phyloP scores from a whole-genome alignment of 805 yeast genomes.

The Zygoascus tannicola region DNA sequence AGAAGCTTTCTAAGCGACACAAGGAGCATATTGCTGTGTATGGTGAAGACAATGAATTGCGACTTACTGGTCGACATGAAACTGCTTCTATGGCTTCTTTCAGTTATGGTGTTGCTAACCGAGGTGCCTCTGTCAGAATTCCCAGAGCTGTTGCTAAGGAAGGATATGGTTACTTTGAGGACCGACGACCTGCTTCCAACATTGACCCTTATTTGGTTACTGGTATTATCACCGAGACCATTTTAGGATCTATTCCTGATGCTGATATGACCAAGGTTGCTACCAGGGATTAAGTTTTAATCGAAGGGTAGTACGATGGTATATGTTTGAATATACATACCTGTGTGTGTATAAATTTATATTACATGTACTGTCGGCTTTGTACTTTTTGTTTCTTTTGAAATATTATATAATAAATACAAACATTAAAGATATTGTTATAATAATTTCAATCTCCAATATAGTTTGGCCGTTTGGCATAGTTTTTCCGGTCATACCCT shows the following conservation, averaged over 20 bases:
- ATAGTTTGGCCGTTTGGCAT: too few species aligned
- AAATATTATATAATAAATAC: background rate
- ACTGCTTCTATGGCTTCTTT: conserved; percentile 88
- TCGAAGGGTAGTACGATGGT: conserved; percentile 1
- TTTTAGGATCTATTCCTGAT: conserved; percentile 88
- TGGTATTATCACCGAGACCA: conserved; percentile 96
- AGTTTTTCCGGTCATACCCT: too few species aligned
- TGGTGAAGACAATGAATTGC: conserved; percentile 89
- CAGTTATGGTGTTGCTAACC: conserved; percentile 97
- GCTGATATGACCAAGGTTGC: conserved; percentile 81
- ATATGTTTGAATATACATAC: too few species aligned
- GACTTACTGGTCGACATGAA: conserved; percentile 98
- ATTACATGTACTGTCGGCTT: background rate
- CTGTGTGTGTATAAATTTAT: background rate
- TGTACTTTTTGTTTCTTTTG: background rate
- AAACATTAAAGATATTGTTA: too few species aligned
- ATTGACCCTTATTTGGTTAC: conserved; percentile 98
- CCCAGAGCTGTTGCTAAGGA: conserved; percentile 98
- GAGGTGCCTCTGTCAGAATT: conserved; percentile 98
- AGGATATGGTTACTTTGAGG: conserved; percentile 98
- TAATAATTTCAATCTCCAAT: too few species aligned
- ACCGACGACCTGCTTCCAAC: conserved; percentile 99
- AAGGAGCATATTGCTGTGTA: conserved; percentile 90
- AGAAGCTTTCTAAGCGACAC: conserved; percentile 92
- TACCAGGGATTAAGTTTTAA: conserved; percentile 38